Evolutionary conservation across 805 yeast genomes (phyloP), one percentile per base, ranked within the genome.

Genomic region (Teunomyces atbi): DNA sequence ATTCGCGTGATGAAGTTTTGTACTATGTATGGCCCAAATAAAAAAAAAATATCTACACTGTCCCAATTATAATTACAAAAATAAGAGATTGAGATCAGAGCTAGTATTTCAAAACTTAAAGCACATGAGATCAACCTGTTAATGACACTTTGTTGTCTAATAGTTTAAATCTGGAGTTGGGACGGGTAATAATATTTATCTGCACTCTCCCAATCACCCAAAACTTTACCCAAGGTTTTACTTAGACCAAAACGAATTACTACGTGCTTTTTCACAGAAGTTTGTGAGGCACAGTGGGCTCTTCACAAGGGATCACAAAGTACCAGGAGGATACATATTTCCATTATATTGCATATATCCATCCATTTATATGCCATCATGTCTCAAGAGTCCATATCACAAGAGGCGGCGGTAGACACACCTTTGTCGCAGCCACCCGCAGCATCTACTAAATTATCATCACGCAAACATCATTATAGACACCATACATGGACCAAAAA

Each of bases 401-500:
- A 7, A 5, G 20, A 33, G 11, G 16, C 21, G 36, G 20, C 39
- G 21, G 27, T 6, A 13, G 33, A 30, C 18, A 30, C 18, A 13
- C 33, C 15, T 7, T 16, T 30, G 33, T 30, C 33, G 33, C 33
- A 30, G 33, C 33, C 33, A 15, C 10, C 33, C 33, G 11, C 33
- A 15, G 12, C 21, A 18, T 26, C 42, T 38, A 18, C 42, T 3
- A 23, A 15, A 12, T 8, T 30, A 4, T 8, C 13, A 28, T 7
- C 42, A 12, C 42, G 33, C n/a, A 28, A 40, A 18, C 27, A 29
- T 6, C 43, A 29, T 33, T 12, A 29, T 12, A 28, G 30, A 19
- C 43, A 29, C 43, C 43, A 40, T 8, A 6, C 39, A 20, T 33
- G 33, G 18, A 6, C n/a, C 20, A 26, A 40, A 18, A 29, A 40